Conservation (phyloP, 768 basidiomycete genomes). For the Termitomyces sp. region DNA sequence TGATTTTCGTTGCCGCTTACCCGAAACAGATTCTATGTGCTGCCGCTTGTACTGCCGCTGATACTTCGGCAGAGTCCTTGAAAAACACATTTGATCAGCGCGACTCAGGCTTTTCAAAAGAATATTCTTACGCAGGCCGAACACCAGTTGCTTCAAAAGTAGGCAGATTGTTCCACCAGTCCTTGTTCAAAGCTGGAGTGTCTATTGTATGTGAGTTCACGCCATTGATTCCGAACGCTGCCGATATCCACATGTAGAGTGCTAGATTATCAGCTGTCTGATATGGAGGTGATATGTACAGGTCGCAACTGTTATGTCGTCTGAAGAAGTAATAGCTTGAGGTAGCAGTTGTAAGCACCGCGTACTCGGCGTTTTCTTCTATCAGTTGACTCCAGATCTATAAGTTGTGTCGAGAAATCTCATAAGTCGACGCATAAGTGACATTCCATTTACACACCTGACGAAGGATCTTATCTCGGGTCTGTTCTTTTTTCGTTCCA, state of each 20-base stretch:
- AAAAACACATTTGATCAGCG: not conserved
- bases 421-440: too few species aligned
- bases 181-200: not conserved
- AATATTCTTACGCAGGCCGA: not conserved
- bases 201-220: not conserved
- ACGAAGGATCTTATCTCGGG: not conserved
- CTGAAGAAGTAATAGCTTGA: not conserved
- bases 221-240: not conserved
- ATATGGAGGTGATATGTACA: not conserved
- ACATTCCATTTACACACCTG: not conserved
- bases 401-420: too few species aligned
- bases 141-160: not conserved
- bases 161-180: not conserved
- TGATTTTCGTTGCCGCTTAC: too few species aligned
- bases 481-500: not conserved
- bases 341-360: not conserved
- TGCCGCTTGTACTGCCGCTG: not conserved
- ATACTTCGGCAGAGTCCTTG: not conserved
- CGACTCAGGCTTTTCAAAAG: not conserved
- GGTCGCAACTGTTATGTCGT: not conserved
- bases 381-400: not conserved
- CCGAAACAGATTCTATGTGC: too few species aligned
- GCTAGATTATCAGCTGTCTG: not conserved
- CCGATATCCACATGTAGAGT: not conserved
- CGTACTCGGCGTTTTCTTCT: not conserved